Percentiles rank a stretch among this genome's conserved stretches.
These are phyloP conservation scores for Ophiostoma ulmi DNA, from an alignment of 2,329 filamentous ascomycete genomes.

Conservation along the genomic window DNA sequence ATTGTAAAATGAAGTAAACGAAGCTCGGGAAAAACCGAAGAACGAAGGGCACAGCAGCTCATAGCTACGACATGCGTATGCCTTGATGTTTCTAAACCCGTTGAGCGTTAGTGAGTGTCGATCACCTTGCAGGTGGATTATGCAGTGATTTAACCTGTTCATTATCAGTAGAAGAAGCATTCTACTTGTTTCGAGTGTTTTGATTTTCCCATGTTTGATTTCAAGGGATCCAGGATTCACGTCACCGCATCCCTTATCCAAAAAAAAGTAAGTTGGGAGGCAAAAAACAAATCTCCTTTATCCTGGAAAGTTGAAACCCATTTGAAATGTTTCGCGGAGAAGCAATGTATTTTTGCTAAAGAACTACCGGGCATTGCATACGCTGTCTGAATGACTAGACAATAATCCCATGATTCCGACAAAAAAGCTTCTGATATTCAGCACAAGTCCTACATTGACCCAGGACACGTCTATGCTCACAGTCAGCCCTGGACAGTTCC, in stretches of 20 bases:
- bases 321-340: not conserved
- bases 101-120: constrained; percentile 7
- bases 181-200: not conserved
- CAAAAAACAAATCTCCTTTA: not conserved
- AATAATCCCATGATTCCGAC: not conserved
- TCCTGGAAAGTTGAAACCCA: not conserved
- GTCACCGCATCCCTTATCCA: not conserved
- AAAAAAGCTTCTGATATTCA: not conserved
- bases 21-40: not conserved
- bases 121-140: not conserved
- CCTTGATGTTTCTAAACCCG: not conserved
- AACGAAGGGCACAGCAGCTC: not conserved
- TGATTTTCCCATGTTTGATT: not conserved
- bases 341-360: not conserved
- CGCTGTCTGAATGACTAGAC: not conserved
- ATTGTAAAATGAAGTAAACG: not conserved
- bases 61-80: constrained; percentile 1
- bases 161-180: too few relatives aligned
- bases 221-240: not conserved
- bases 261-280: not conserved
- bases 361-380: not conserved
- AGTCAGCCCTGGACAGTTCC: not conserved
- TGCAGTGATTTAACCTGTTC: not conserved
- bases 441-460: not conserved
- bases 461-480: not conserved